Conservation (phyloP, 768 basidiomycete genomes). For the Mrakia gelida region DNA sequence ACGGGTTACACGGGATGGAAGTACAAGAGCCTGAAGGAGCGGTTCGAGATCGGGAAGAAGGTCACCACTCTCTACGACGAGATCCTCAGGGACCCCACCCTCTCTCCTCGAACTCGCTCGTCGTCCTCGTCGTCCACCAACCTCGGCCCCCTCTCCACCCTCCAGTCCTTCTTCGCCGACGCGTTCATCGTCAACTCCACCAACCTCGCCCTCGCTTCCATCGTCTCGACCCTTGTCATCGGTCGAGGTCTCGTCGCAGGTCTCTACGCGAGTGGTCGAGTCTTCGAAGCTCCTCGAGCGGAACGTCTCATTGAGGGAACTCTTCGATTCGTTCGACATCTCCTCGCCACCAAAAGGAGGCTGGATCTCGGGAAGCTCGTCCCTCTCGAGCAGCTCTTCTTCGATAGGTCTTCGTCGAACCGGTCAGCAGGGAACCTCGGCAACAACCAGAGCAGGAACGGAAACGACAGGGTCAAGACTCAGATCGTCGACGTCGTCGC, state of each 20-base stretch:
- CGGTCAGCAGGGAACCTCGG: slow-evolving; percentile 4
- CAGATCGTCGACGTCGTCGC: slow-evolving; percentile 75
- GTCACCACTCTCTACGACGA: slow-evolving; percentile 64
- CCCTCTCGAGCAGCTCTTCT: slow-evolving; percentile 61
- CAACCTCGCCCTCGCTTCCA: slow-evolving; percentile 72
- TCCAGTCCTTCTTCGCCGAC: slow-evolving; percentile 54
- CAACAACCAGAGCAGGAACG: neutral
- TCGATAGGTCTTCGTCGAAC: slow-evolving; percentile 18
- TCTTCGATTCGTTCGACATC: slow-evolving; percentile 57
- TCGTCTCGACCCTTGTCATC: slow-evolving; percentile 65
- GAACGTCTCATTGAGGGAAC: slow-evolving; percentile 66
- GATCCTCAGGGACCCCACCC: slow-evolving; percentile 48
- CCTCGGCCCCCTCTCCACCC: slow-evolving; percentile 18
- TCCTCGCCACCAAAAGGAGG: slow-evolving; percentile 63
- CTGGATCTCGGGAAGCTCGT: slow-evolving; percentile 46
- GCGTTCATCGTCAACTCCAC: slow-evolving; percentile 69
- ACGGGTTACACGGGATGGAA: slow-evolving; percentile 80
- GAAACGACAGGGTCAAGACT: slow-evolving; percentile 43
- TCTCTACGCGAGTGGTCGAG: slow-evolving; percentile 61
- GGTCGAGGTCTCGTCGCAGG: slow-evolving; percentile 58
- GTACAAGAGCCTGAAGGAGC: slow-evolving; percentile 71
- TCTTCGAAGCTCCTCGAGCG: slow-evolving; percentile 64
- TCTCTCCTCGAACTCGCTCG: slow-evolving; percentile 30
- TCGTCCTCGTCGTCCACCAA: neutral
- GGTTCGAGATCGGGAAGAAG: slow-evolving; percentile 73